These are phyloP conservation scores for Papiliotrema laurentii DNA, from an alignment of 1,284 basidiomycete genomes.

Conservation along the genomic window DNA sequence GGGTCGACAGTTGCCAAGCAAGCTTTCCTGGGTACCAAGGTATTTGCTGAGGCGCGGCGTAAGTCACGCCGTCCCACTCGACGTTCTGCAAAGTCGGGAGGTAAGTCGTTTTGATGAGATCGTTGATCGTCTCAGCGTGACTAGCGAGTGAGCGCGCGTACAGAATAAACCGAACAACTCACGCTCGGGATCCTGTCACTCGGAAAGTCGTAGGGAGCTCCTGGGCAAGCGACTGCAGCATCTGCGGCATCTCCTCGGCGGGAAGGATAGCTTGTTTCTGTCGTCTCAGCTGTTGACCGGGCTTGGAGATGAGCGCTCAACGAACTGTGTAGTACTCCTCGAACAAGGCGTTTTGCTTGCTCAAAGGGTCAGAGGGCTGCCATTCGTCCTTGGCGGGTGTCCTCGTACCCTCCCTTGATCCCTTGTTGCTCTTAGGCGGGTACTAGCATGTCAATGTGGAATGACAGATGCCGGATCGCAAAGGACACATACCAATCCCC, in stretches of 20 bases:
- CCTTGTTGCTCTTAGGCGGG: slow-evolving; percentile 2
- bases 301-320: background rate
- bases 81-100: slow-evolving; percentile 72
- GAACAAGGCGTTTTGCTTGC: slow-evolving; percentile 59
- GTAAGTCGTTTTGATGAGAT: slow-evolving; percentile 67
- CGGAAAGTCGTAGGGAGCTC: slow-evolving; percentile 93
- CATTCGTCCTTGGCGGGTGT: slow-evolving; percentile 15
- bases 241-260: slow-evolving; percentile 69
- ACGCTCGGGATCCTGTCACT: slow-evolving; percentile 83
- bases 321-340: slow-evolving; percentile 64
- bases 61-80: slow-evolving; percentile 63
- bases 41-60: slow-evolving; percentile 74
- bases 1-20: slow-evolving; percentile 93
- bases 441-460: background rate
- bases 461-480: background rate
- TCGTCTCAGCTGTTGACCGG: background rate
- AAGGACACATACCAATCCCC: background rate
- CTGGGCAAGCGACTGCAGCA: slow-evolving; percentile 63
- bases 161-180: slow-evolving; percentile 29
- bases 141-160: slow-evolving; percentile 46
- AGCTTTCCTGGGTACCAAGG: slow-evolving; percentile 91
- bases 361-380: slow-evolving; percentile 1
- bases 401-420: background rate
- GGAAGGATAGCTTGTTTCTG: slow-evolving; percentile 39
- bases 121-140: slow-evolving; percentile 66